These are phyloP conservation scores for Globisporangium mamillatum DNA, from an alignment of 352 stramenopile species.

Conservation along the genomic window DNA sequence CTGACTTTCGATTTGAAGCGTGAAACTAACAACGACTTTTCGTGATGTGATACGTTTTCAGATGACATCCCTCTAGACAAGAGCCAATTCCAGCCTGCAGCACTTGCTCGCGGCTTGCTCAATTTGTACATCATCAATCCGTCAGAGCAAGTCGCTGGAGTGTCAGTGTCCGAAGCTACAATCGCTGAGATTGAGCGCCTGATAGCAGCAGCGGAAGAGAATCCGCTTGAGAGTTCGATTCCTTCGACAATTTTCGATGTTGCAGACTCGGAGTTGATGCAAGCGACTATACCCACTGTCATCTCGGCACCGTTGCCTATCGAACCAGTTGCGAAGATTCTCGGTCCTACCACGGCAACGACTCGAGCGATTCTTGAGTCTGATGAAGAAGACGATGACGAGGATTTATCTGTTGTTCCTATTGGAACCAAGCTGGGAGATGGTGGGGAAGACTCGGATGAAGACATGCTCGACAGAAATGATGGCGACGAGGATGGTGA, in stretches of 20 bases:
- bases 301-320: background rate
- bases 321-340: constrained; percentile 1
- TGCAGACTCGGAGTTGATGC: constrained; percentile 52
- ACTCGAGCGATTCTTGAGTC: constrained; percentile 3
- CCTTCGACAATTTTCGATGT: constrained; percentile 46
- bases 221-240: constrained; percentile 8
- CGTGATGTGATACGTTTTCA: background rate
- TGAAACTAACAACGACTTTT: background rate
- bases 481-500: background rate
- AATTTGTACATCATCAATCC: constrained; percentile 14
- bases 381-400: constrained; percentile 28
- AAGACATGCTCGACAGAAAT: constrained; percentile 28
- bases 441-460: constrained; percentile 35
- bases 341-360: background rate
- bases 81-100: background rate
- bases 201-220: constrained; percentile 13
- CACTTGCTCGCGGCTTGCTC: constrained; percentile 24
- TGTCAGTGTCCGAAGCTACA: constrained; percentile 24
- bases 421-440: background rate
- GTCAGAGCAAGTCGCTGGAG: background rate
- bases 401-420: background rate
- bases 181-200: constrained; percentile 30
- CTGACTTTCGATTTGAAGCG: background rate
- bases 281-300: constrained; percentile 19
- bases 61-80: background rate